phyloP scores from a whole-genome alignment of 225 moss, liverwort and hornwort species.

The Physcomitrium patens region DNA sequence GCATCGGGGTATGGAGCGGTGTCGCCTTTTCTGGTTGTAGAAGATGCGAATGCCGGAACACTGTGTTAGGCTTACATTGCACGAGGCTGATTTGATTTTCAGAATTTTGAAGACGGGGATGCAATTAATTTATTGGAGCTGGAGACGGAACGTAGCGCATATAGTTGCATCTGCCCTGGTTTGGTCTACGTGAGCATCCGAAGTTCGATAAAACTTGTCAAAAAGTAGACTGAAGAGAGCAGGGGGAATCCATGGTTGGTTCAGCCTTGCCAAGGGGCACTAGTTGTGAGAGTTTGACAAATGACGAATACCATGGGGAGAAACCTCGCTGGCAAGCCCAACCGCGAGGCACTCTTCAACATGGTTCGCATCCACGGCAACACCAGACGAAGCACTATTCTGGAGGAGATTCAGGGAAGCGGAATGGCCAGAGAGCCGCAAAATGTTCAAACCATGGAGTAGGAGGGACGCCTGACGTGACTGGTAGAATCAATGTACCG shows the following conservation, averaged over 20 bases:
- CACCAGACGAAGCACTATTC: constrained; percentile 32
- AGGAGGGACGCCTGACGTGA: constrained; percentile 42
- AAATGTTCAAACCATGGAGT: constrained; percentile 41
- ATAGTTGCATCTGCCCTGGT: constrained; percentile 14
- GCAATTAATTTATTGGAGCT: neutral
- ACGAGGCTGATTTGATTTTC: constrained; percentile 1
- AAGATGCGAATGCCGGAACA: neutral
- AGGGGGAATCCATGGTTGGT: constrained; percentile 63
- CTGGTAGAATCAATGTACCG: constrained; percentile 34
- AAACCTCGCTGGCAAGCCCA: constrained; percentile 34
- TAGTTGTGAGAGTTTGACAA: constrained; percentile 29
- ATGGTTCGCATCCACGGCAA: constrained; percentile 24
- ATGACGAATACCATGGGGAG: constrained; percentile 42
- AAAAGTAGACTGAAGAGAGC: neutral
- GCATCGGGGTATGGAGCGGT: constrained; percentile 39
- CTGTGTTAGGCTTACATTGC: constrained; percentile 19
- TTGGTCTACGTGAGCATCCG: constrained; percentile 24
- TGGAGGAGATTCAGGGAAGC: constrained; percentile 38
- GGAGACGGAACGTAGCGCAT: neutral
- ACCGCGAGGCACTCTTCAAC: constrained; percentile 24
- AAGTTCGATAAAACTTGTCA: neutral
- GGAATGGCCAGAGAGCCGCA: constrained; percentile 31
- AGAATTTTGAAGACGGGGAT: constrained; percentile 1
- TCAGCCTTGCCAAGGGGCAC: constrained; percentile 46
- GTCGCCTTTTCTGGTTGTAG: constrained; percentile 18